These are phyloP conservation scores for Pyrrhoderma lamaoense DNA, from an alignment of 1,284 basidiomycete species.

Conservation along the genomic window DNA sequence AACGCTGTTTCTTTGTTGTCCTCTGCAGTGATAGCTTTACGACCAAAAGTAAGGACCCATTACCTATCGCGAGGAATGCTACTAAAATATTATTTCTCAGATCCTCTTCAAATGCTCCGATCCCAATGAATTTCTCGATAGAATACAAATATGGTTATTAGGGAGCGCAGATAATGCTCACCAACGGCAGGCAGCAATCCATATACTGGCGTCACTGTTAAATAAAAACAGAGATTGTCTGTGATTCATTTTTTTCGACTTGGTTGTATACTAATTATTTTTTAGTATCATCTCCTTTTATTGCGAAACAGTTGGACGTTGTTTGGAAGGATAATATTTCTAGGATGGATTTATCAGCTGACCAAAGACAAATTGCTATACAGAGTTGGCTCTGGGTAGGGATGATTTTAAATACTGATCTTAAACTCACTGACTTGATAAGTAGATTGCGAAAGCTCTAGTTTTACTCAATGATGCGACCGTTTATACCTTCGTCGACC, in stretches of 20 bases:
- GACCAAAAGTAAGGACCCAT: slow-evolving; percentile 48
- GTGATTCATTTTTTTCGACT: slow-evolving; percentile 3
- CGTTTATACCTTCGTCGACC: slow-evolving; percentile 51
- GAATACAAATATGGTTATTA: slow-evolving; percentile 11
- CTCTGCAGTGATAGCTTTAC: slow-evolving; percentile 53
- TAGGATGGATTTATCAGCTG: slow-evolving; percentile 24
- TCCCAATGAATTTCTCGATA: slow-evolving; percentile 1
- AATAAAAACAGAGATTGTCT: slow-evolving; percentile 14
- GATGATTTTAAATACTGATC: neutral
- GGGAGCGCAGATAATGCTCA: neutral
- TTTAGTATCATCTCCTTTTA: slow-evolving; percentile 42
- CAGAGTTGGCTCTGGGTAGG: slow-evolving; percentile 67
- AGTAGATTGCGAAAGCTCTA: slow-evolving; percentile 72
- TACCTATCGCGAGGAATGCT: neutral
- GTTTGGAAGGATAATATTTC: slow-evolving; percentile 46
- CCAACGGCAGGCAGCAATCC: slow-evolving; percentile 10
- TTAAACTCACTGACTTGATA: neutral
- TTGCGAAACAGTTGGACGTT: slow-evolving; percentile 34
- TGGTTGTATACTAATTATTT: neutral
- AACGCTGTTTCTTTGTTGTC: slow-evolving; percentile 63
- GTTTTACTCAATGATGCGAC: slow-evolving; percentile 63
- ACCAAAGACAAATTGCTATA: slow-evolving; percentile 47
- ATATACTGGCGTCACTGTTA: slow-evolving; percentile 9
- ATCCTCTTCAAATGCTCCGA: slow-evolving; percentile 9
- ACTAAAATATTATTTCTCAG: neutral